A percentile compares a stretch with the other conserved stretches of the same genome.
Evolutionary conservation across 768 basidiomycete genomes (phyloP).

Genomic region (Leccinellum luteum): DNA sequence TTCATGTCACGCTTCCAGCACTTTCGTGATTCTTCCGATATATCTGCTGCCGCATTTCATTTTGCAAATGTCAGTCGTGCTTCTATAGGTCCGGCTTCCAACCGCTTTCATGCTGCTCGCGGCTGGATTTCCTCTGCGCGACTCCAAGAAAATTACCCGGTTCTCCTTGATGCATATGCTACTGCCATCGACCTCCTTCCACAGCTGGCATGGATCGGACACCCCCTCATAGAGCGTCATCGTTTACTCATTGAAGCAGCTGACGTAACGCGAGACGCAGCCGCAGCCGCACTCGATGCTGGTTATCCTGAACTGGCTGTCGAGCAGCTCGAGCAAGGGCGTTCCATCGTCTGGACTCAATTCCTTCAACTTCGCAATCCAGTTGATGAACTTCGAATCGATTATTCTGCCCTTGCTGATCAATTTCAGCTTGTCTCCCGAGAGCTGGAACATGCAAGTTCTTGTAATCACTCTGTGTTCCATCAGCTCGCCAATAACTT

Average conservation of each 20-base stretch:
- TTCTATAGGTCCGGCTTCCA: background rate
- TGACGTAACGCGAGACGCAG: background rate
- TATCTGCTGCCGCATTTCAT: background rate
- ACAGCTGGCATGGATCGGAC: background rate
- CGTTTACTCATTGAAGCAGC: background rate
- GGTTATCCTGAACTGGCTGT: background rate
- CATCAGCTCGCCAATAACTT: too few species aligned
- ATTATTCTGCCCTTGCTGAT: background rate
- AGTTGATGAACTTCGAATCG: background rate
- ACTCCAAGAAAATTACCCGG: background rate
- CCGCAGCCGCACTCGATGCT: background rate
- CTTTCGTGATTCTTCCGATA: background rate
- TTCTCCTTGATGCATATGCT: background rate
- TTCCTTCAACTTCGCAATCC: background rate
- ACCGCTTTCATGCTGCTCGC: background rate
- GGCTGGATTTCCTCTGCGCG: background rate
- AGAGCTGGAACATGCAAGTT: background rate
- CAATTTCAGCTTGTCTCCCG: background rate
- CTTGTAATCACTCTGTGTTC: too few species aligned
- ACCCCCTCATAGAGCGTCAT: background rate
- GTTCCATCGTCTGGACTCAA: background rate
- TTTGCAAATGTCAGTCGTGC: background rate
- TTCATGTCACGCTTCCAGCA: background rate
- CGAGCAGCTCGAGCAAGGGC: background rate
- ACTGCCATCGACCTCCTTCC: background rate